Evolutionary conservation across 1,139 yeast genomes (phyloP).

Genomic region (Debaryomyces udenii): DNA sequence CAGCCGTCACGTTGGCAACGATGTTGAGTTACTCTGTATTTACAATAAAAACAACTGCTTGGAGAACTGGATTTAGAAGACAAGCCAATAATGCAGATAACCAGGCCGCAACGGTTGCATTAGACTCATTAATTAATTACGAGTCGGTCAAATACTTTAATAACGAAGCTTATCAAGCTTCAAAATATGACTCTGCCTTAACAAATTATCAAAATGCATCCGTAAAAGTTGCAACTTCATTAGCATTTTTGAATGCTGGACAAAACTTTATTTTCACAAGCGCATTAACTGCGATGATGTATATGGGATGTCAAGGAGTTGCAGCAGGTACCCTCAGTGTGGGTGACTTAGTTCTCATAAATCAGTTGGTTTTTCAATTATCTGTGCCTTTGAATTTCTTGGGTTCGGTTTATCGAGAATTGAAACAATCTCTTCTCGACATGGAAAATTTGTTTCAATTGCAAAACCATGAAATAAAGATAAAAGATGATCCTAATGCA

Average conservation of each 20-base stretch:
- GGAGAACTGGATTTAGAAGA: constrained; percentile 93
- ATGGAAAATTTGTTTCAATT: constrained; percentile 89
- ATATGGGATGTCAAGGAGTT: constrained; percentile 96
- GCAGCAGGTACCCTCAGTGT: constrained; percentile 81
- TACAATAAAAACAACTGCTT: constrained; percentile 89
- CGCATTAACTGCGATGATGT: constrained; percentile 97
- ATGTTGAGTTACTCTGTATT: constrained; percentile 86
- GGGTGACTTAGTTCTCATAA: constrained; percentile 94
- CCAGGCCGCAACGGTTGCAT: constrained; percentile 89
- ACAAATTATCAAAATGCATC: constrained; percentile 77
- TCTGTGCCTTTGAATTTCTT: constrained; percentile 92
- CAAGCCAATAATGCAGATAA: constrained; percentile 94
- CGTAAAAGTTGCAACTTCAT: constrained; percentile 87
- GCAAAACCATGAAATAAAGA: constrained; percentile 72
- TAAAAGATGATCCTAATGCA: constrained; percentile 64
- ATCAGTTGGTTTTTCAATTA: constrained; percentile 93
- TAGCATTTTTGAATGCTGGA: constrained; percentile 88
- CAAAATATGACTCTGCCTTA: constrained; percentile 80
- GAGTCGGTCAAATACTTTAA: constrained; percentile 95
- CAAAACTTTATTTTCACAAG: constrained; percentile 89
- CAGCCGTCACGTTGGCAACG: constrained; percentile 84
- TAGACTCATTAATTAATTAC: constrained; percentile 90
- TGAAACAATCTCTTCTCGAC: constrained; percentile 87
- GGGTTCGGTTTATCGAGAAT: constrained; percentile 93
- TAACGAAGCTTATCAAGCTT: constrained; percentile 77